These are phyloP conservation scores for Fusarium ambrosium DNA, from an alignment of 2,329 filamentous ascomycete genomes.

Conservation along the genomic window DNA sequence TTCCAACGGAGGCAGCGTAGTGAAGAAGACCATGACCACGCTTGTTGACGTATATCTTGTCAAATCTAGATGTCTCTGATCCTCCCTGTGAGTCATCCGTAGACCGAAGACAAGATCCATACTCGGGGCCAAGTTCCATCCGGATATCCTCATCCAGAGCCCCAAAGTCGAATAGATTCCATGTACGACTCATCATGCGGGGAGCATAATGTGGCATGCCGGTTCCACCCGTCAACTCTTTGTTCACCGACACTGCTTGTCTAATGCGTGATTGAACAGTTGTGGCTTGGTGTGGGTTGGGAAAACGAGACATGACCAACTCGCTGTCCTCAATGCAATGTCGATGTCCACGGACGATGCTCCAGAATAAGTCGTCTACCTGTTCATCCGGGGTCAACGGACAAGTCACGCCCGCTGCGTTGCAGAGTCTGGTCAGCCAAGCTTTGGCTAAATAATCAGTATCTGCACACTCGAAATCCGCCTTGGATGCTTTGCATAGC, in stretches of 20 bases:
- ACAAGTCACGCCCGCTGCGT: not conserved
- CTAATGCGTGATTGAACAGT: not conserved
- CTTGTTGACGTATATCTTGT: slow-evolving; percentile 12
- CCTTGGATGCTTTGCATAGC: not conserved
- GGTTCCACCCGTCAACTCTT: slow-evolving; percentile 1
- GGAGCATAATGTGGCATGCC: slow-evolving; percentile 7
- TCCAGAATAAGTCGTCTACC: slow-evolving; percentile 9
- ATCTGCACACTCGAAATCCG: not conserved
- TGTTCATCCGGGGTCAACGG: slow-evolving; percentile 5
- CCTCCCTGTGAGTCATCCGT: no score
- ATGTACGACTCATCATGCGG: slow-evolving; percentile 11
- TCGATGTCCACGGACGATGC: not conserved
- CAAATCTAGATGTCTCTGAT: not conserved
- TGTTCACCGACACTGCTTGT: not conserved
- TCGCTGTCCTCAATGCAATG: slow-evolving; percentile 7
- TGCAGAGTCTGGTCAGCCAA: not conserved
- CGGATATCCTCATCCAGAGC: not conserved
- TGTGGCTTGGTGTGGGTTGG: not conserved
- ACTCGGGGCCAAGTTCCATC: not conserved
- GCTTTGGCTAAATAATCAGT: slow-evolving; percentile 8
- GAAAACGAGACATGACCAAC: not conserved
- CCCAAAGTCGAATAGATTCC: not conserved
- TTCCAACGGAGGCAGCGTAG: not conserved
- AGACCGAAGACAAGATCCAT: not conserved
- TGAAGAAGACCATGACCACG: slow-evolving; percentile 4